phyloP scores from a whole-genome alignment of 345 rosid species.

The Dipteronia sinensis region DNA sequence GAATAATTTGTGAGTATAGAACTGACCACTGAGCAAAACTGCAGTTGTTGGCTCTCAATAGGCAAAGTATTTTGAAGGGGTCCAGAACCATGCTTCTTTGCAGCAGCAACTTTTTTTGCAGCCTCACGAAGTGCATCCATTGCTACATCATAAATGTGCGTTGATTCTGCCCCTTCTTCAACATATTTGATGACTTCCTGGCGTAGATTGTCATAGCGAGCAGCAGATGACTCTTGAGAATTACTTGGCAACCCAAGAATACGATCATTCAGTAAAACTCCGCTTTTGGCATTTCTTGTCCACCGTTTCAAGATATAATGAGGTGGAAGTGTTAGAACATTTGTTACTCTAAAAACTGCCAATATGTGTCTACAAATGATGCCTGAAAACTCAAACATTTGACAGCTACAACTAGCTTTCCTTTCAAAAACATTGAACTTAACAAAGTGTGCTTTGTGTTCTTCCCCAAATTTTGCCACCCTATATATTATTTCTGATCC shows the following conservation, averaged over 20 bases:
- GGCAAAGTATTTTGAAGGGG: slow-evolving; percentile 11
- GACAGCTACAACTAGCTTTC: slow-evolving; percentile 53
- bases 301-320: slow-evolving; percentile 50
- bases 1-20: background rate
- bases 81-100: slow-evolving; percentile 29
- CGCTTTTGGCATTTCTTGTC: slow-evolving; percentile 51
- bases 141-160: slow-evolving; percentile 34
- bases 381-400: slow-evolving; percentile 58
- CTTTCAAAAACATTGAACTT: slow-evolving; percentile 39
- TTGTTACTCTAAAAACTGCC: slow-evolving; percentile 52
- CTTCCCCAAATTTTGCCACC: slow-evolving; percentile 49
- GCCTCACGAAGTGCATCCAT: slow-evolving; percentile 46
- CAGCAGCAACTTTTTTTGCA: slow-evolving; percentile 33
- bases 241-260: slow-evolving; percentile 25
- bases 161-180: slow-evolving; percentile 39
- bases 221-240: slow-evolving; percentile 31
- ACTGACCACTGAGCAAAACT: slow-evolving; percentile 36
- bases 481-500: slow-evolving; percentile 34
- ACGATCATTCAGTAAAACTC: slow-evolving; percentile 34
- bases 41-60: slow-evolving; percentile 22
- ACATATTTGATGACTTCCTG: slow-evolving; percentile 39
- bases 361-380: slow-evolving; percentile 45
- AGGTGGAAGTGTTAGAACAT: slow-evolving; percentile 49
- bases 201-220: slow-evolving; percentile 40
- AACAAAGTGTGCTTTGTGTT: slow-evolving; percentile 37